Percentiles rank a stretch among this genome's conserved stretches.
These are phyloP conservation scores for Helminthosporium solani DNA, from an alignment of 2,329 filamentous ascomycete genomes.

Conservation along the genomic window DNA sequence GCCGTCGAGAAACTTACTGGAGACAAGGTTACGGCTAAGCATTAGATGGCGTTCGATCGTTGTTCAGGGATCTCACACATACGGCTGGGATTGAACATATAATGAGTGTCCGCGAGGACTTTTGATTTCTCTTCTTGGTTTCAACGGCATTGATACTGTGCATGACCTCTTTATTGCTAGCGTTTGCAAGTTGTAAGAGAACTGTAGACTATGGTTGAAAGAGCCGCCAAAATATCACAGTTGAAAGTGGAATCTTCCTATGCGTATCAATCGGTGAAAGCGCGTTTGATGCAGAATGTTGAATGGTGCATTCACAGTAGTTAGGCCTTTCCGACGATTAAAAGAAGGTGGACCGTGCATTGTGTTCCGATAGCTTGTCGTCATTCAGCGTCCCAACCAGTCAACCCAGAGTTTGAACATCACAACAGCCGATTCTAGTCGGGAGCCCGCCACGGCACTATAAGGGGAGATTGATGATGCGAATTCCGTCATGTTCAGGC, in stretches of 20 bases:
- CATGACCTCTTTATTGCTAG: background rate
- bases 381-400: no score
- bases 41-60: conserved; percentile 49
- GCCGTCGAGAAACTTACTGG: conserved; percentile 65
- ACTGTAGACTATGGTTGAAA: conserved; percentile 7
- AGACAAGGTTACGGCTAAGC: conserved; percentile 64
- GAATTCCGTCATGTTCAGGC: conserved; percentile 13
- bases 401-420: background rate
- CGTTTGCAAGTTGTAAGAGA: background rate
- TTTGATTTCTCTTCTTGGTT: conserved; percentile 3
- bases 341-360: background rate
- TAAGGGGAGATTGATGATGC: conserved; percentile 1
- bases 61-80: conserved; percentile 5
- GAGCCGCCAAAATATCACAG: conserved; percentile 1
- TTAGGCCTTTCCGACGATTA: background rate
- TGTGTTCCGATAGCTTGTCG: background rate
- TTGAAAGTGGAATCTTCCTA: background rate
- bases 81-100: background rate
- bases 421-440: no score
- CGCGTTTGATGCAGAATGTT: no score
- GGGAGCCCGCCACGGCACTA: no score
- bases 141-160: background rate
- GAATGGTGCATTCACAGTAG: background rate
- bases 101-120: conserved; percentile 5
- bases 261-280: no score